Base-by-base conservation (phyloP, 371 early-diverging fungal genomes). In the Syncephalis plumigaleata region DNA sequence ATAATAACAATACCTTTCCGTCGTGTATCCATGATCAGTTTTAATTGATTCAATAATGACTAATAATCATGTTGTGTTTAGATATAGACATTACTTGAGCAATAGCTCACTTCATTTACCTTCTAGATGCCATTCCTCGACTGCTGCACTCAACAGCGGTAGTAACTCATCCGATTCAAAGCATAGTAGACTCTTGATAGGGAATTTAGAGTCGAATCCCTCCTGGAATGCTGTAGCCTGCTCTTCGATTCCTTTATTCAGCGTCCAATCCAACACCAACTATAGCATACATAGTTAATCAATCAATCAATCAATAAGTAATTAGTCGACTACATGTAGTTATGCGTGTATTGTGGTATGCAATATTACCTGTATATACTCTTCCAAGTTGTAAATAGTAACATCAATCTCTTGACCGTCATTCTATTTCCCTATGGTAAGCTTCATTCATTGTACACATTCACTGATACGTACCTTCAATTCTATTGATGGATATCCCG, bases 11-110 rank as follows among this genome's bases (percentile, higher is more conserved):
- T 66, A 68, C 24, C 87, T 87, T 23, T 81, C 78, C 57, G 67
- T 55, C 2, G 71, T 68, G 61, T 81, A 91, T 3, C 92, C 93
- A 55, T 91, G 91, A 51, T 91, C 91, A 1, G 87, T 83, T 57
- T 81, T 80, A 48, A 92, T 73, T 16, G 75, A 48, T 46, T 79
- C 79, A 3, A 59, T 53, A 23, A 94, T 60, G 1, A 71, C 77
- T 77, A 58, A 7, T 11, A 31, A 31, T 31, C 31, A n/a, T n/a
- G n/a, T n/a, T n/a, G 31, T 31, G 11, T 21, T 9, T 15, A 46
- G 21, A 23, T 23, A 42, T 13, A 11, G 7, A 31, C 4, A 42
- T 42, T 48, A 51, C 39, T 7, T 21, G 25, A 0, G 26, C 48
- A 24, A 36, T 17, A 46, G 40, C 27, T 45, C 8, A 37, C 9